A percentile compares a stretch with the other conserved stretches of the same genome.
These are phyloP conservation scores for Asterella californica DNA, from an alignment of 225 moss, liverwort and hornwort species.

Conservation along the genomic window DNA sequence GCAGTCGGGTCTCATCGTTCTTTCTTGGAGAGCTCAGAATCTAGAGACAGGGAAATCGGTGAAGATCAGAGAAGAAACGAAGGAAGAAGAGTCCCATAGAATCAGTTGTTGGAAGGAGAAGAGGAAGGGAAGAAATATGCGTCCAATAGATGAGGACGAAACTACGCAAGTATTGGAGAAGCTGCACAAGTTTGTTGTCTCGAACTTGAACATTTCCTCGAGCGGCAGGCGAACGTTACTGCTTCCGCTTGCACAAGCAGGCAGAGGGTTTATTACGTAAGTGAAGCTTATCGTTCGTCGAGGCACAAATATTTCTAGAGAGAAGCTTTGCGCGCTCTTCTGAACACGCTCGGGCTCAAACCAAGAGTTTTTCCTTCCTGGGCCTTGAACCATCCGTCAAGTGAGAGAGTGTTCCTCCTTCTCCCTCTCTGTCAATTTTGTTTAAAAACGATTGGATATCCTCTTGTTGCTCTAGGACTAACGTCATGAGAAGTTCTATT, in stretches of 20 bases:
- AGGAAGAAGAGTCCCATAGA: neutral
- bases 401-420: too few relatives aligned
- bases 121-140: conserved; percentile 33
- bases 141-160: conserved; percentile 71
- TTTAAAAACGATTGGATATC: too few relatives aligned
- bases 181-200: conserved; percentile 75
- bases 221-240: conserved; percentile 63
- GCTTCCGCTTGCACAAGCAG: conserved; percentile 72
- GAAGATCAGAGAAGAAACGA: neutral
- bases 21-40: too few relatives aligned
- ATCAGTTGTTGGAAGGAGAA: too few relatives aligned
- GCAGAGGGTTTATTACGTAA: conserved; percentile 67
- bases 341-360: too few relatives aligned
- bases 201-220: conserved; percentile 60
- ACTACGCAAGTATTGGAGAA: conserved; percentile 72
- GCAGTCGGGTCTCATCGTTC: too few relatives aligned
- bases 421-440: too few relatives aligned
- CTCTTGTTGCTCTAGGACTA: too few relatives aligned
- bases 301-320: conserved; percentile 65
- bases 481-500: too few relatives aligned
- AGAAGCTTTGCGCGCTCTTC: conserved; percentile 70
- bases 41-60: neutral
- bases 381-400: too few relatives aligned
- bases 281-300: conserved; percentile 62
- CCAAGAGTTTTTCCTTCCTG: too few relatives aligned